phyloP scores from a whole-genome alignment of 345 rosid genomes.

The Aurinia saxatilis region DNA sequence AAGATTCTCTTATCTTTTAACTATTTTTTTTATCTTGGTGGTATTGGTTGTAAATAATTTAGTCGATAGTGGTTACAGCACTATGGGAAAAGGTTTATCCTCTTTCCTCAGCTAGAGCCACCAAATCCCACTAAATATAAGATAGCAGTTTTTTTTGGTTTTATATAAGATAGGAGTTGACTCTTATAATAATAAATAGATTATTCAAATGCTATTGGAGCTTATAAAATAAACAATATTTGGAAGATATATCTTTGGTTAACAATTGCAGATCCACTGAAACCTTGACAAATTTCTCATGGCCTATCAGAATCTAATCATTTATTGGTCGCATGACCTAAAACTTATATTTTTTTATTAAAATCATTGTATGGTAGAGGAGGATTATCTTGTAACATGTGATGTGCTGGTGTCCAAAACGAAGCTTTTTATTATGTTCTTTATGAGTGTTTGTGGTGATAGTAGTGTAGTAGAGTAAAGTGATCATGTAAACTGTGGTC shows the following conservation, averaged over 20 bases:
- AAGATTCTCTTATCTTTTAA: conserved; percentile 3
- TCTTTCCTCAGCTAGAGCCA: conserved; percentile 10
- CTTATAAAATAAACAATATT: background rate
- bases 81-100: background rate
- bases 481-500: background rate
- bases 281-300: background rate
- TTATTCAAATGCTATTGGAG: conserved; percentile 9
- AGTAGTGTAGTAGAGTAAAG: background rate
- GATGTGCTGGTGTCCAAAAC: background rate
- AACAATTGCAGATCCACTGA: conserved; percentile 1
- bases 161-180: conserved; percentile 11
- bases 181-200: background rate
- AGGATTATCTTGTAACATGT: background rate
- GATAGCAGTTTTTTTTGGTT: background rate
- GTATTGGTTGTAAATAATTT: background rate
- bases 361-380: background rate
- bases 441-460: background rate
- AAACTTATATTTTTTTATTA: background rate
- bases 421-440: background rate
- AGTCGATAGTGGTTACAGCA: conserved; percentile 19
- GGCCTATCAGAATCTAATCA: background rate
- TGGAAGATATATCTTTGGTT: conserved; percentile 5
- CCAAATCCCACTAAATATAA: conserved; percentile 2
- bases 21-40: background rate
- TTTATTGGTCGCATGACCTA: background rate